Conservation (phyloP, 345 rosid species). For the Geranium brycei region DNA sequence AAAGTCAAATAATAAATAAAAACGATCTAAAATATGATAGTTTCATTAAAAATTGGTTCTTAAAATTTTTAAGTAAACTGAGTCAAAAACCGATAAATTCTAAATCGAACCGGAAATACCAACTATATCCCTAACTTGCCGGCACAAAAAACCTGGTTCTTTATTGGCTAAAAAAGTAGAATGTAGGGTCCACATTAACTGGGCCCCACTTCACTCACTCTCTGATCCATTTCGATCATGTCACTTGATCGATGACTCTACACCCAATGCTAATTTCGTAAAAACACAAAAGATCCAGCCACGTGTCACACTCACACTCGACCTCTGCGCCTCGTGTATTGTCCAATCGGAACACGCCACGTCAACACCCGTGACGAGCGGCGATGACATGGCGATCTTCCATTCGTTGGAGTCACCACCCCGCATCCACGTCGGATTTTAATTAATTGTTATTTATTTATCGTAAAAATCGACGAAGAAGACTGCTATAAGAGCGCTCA, state of each 20-base stretch:
- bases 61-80: too few species aligned
- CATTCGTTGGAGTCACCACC: slow-evolving; percentile 17
- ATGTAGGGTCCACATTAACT: background rate
- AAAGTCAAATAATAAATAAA: too few species aligned
- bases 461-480: background rate
- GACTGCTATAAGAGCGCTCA: slow-evolving; percentile 10
- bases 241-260: background rate
- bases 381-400: background rate
- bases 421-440: slow-evolving; percentile 15
- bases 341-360: slow-evolving; percentile 28
- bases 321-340: slow-evolving; percentile 10
- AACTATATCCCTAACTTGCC: too few species aligned
- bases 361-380: slow-evolving; percentile 24
- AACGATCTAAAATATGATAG: too few species aligned
- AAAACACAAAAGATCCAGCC: background rate
- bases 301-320: background rate
- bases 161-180: background rate
- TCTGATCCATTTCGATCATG: background rate
- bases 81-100: too few species aligned
- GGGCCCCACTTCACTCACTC: slow-evolving; percentile 5
- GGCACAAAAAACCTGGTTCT: too few species aligned
- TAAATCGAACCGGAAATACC: too few species aligned
- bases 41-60: too few species aligned
- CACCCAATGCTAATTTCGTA: too few species aligned
- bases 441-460: background rate